phyloP scores from a whole-genome alignment of 169 alveolate species.

The Eimeria acervulina region DNA sequence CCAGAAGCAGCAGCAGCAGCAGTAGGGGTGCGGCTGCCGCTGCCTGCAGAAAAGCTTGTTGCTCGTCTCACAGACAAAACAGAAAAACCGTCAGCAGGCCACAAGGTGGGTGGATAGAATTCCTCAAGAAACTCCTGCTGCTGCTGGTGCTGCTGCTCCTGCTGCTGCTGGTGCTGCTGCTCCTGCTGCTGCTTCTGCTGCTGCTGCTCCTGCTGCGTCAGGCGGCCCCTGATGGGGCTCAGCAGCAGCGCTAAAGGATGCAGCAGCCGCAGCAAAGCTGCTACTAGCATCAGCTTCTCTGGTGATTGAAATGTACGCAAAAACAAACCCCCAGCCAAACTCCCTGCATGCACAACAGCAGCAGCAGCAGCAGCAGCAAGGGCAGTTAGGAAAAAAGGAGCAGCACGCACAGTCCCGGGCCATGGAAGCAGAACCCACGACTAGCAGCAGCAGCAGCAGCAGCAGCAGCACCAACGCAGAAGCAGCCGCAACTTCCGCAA shows the following conservation, averaged over 20 bases:
- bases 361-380: slow-evolving; percentile 35
- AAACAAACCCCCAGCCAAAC: slow-evolving; percentile 51
- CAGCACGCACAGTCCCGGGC: background rate
- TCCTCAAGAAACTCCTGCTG: slow-evolving; percentile 36
- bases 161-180: background rate
- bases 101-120: slow-evolving; percentile 9
- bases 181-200: slow-evolving; percentile 50
- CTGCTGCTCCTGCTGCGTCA: background rate
- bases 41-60: slow-evolving; percentile 35
- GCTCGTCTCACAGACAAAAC: slow-evolving; percentile 18
- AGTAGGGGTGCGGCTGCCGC: background rate
- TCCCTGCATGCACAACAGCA: slow-evolving; percentile 28
- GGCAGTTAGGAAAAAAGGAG: background rate
- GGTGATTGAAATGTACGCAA: background rate
- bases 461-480: background rate
- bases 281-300: slow-evolving; percentile 12
- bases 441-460: slow-evolving; percentile 38
- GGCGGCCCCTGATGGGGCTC: slow-evolving; percentile 17
- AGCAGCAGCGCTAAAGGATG: slow-evolving; percentile 42
- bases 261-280: slow-evolving; percentile 33
- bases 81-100: slow-evolving; percentile 43
- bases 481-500: background rate
- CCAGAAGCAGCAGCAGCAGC: slow-evolving; percentile 12
- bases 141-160: background rate
- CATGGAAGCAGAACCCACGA: background rate